Evolutionary conservation across 495 filamentous ascomycete species (phyloP), one percentile per base, ranked within the genome.

Genomic region (Pyrenula massariospora): DNA sequence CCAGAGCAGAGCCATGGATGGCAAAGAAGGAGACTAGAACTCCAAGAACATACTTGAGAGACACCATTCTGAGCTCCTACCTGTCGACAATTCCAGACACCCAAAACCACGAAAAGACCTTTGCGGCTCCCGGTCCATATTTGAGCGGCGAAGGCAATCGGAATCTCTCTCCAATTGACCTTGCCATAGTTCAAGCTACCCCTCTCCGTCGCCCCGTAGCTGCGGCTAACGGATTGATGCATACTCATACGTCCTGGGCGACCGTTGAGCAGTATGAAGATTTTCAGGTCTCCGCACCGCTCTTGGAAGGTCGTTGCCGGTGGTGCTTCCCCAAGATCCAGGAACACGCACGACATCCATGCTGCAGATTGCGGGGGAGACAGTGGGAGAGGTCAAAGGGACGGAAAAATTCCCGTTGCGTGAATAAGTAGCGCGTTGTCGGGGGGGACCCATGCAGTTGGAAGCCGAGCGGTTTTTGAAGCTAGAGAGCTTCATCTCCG

Each of bases 1-100:
- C 56, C 52, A 55, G 54, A 31, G 61, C 66, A 56, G 58, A 25
- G 50, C 47, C 25, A 36, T 63, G 59, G 20, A 53, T 23, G 20
- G 24, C 20, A 24, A 58, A 53, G 5, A 58, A 23, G n/a, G 53
- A 48, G 21, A 50, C n/a, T 2, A 57, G 1, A 12, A 25, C 24
- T 20, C 22, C 52, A 42, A 42, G 31, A 15, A 42, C 31, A 15
- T 5, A 42, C 31, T 42, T 42, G 31, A 42, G 31, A 42, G 31
- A 42, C 31, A 42, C 31, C 31, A 42, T 42, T 8, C 5, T 15
- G 31, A 42, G n/a, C n/a, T n/a, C 31, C 31, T 42, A 42, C 31
- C 31, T 42, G 31, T 15, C 15, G 15, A 5, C 31, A 42, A 42
- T n/a, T n/a, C n/a, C n/a, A n/a, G n/a, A n/a, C n/a, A n/a, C n/a